Percentiles rank a stretch among this genome's conserved stretches.
phyloP scores from a whole-genome alignment of 2,329 filamentous ascomycete genomes.

The Verticillium albo-atrum region DNA sequence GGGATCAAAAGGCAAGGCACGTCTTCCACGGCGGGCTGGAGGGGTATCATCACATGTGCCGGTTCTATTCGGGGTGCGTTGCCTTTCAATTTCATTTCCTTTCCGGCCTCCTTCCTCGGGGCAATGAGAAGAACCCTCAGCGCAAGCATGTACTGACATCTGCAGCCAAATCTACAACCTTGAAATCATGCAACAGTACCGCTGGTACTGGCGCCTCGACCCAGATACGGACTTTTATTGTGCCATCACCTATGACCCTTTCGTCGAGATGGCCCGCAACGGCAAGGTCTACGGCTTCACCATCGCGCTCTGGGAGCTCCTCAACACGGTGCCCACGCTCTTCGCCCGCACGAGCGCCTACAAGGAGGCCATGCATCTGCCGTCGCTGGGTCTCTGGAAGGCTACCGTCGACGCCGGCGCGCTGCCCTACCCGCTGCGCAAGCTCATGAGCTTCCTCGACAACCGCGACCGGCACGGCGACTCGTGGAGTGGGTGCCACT shows the following conservation, averaged over 20 bases:
- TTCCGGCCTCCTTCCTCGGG: too few relatives aligned
- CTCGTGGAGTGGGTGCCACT: conserved; percentile 39
- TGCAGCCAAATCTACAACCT: conserved; percentile 37
- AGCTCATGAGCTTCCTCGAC: conserved; percentile 26
- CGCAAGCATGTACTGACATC: not conserved
- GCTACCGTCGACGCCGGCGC: conserved; percentile 34
- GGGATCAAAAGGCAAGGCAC: conserved; percentile 23
- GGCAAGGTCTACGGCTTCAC: conserved; percentile 41
- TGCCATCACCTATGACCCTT: conserved; percentile 43
- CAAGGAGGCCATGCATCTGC: conserved; percentile 30
- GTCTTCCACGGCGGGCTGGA: conserved; percentile 33
- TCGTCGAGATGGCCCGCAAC: conserved; percentile 38
- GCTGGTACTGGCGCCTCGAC: conserved; percentile 43
- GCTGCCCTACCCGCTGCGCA: conserved; percentile 35
- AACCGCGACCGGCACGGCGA: conserved; percentile 34
- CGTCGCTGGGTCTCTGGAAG: conserved; percentile 32
- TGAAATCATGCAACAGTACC: conserved; percentile 33
- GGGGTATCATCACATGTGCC: conserved; percentile 36
- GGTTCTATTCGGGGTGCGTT: conserved; percentile 38
- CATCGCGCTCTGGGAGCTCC: conserved; percentile 37
- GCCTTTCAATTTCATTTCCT: not conserved
- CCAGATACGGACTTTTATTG: conserved; percentile 39
- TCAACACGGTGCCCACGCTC: conserved; percentile 34
- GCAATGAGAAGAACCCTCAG: not conserved
- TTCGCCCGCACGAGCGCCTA: conserved; percentile 36